Evolutionary conservation across 441 rosid species (phyloP), one percentile per base, ranked within the genome.

Genomic region (Aquilaria agallochum): DNA sequence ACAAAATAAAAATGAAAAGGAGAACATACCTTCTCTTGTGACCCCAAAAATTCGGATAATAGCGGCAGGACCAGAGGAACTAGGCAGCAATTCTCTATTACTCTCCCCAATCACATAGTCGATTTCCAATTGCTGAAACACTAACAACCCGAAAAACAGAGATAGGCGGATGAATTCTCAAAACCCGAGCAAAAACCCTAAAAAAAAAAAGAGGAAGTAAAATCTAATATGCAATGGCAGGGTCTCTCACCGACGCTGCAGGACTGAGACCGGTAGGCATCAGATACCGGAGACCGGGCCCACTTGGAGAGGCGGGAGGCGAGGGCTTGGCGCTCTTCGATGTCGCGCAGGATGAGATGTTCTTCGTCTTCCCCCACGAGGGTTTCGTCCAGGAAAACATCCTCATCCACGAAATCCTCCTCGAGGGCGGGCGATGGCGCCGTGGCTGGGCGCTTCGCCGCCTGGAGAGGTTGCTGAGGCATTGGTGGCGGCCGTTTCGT

Each of bases 121-220:
- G 68, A 95, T 92, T 90, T 92, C 98, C 83, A 95, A 68, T 65
- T 92, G 96, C 87, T 95, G 99, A 74, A 86, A 95, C 62, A 72
- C 98, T 92, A 69, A 15, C 57, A 53, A 58, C 31, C 48, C 12
- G 31, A 11, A 48, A 14, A 53, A 49, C 33, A 44, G 27, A 46
- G 1, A 9, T 40, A 47, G 15, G 9, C 12, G 53, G 5, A 61
- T 4, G 73, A 49, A 7, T 5, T 9, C 14, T 58, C 50, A 64
- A 27, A 34, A 45, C 9, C 34, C 51, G 27, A 20, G 63, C 5
- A 42, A 53, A 60, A 67, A 67, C 65, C 70, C 62, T 40, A 62
- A 12, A 31, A 53, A 49, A n/a, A n/a, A 0, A 15, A 15, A 55
- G 50, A 5, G 32, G 13, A 36, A 53, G 15, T 0, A 5, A 30